Percentiles rank a stretch among this genome's conserved stretches.
Evolutionary conservation across 2,329 filamentous ascomycete genomes (phyloP).

Genomic region (Xylaria sp.): DNA sequence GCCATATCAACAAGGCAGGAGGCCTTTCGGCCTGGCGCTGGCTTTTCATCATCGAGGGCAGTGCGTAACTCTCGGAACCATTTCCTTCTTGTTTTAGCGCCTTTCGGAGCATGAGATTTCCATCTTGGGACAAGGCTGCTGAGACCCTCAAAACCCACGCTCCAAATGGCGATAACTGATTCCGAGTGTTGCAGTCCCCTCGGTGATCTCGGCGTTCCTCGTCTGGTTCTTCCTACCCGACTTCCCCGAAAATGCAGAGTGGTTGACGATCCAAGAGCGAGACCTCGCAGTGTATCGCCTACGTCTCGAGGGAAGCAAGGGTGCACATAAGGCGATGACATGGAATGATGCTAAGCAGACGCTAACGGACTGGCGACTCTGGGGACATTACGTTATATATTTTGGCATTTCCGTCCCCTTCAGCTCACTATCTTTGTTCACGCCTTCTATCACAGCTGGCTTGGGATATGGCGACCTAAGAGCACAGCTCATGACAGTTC

Average conservation of each 20-base stretch:
- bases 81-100: too few relatives aligned
- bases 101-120: too few relatives aligned
- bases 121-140: too few relatives aligned
- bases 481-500: constrained; percentile 74
- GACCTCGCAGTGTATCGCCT: constrained; percentile 60
- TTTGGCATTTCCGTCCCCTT: constrained; percentile 52
- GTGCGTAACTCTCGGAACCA: too few relatives aligned
- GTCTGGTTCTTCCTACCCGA: constrained; percentile 73
- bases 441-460: constrained; percentile 66
- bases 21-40: constrained; percentile 77
- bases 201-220: constrained; percentile 63
- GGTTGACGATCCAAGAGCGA: constrained; percentile 65
- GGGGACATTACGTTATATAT: constrained; percentile 70
- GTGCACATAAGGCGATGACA: constrained; percentile 69
- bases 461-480: constrained; percentile 51
- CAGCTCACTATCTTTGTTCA: constrained; percentile 56
- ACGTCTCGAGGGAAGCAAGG: constrained; percentile 60
- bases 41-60: constrained; percentile 63
- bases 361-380: constrained; percentile 72
- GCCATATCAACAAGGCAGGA: constrained; percentile 72
- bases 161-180: too few relatives aligned
- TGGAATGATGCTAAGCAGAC: constrained; percentile 76
- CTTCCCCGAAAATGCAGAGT: constrained; percentile 71
- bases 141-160: too few relatives aligned
- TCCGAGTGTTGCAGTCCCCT: too few relatives aligned